Evolutionary conservation across 352 stramenopile species (phyloP), one percentile per base, ranked within the genome.

Genomic region (Pseudoperonospora humuli): DNA sequence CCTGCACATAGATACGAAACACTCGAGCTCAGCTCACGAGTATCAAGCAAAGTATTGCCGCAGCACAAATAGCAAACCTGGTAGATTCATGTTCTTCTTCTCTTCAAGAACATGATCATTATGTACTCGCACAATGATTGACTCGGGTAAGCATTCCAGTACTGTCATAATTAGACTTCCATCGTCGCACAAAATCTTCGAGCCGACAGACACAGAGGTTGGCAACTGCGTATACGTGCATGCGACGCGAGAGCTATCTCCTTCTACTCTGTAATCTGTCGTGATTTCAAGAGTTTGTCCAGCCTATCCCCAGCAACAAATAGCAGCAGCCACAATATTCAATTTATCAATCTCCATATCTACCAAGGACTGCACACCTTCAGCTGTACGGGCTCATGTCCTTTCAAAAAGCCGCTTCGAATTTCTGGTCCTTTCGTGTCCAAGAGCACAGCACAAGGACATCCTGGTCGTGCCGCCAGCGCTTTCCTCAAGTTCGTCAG

Each of bases 401-500:
- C 50, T 52, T 84, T 82, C 24, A 93, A 53, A 18, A 88, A 70
- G 0, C 81, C 96, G 4, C 85, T 97, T 23, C 96, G 86, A 44
- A 99, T 97, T 64, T 98, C 95, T 0, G 96, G 96, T 19, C 95
- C 95, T 54, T 98, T 96, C 5, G 95, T 98, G 60, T 99, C 97
- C 34, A 99, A 71, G 24, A 99, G 57, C 23, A 98, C 89, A 2
- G 95, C 95, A 47, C 80, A 93, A 53, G 90, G 70, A 42, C 70
- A 86, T 2, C 74, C 70, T 5, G 75, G 78, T 19, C 86, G 75
- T 21, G 64, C 69, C 23, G 69, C 57, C 11, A 94, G 74, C 0
- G 78, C 79, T 29, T 77, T 63, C 3, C 78, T 69, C 20, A 99
- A 70, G 69, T 98, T 98, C 8, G 52, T 68, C 23, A 97, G 47